Percentiles rank a stretch among this genome's conserved stretches.
phyloP scores from a whole-genome alignment of 208 protist species.

The Leishmania tropica region DNA sequence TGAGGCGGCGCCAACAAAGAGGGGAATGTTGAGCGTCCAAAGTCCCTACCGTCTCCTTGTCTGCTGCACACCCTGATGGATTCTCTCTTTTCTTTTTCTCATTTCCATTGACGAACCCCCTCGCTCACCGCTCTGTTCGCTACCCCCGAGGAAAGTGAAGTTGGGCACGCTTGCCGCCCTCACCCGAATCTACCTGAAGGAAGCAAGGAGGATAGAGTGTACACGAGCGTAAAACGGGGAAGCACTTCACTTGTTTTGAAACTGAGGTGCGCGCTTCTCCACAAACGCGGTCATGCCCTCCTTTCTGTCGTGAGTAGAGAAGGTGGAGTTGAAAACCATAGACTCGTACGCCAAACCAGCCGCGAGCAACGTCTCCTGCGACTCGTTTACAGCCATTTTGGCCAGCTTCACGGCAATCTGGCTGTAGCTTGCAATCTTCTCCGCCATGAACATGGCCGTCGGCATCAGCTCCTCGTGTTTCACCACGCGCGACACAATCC shows the following conservation, averaged over 20 bases:
- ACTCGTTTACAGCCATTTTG: slow-evolving; percentile 89
- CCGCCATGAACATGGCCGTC: slow-evolving; percentile 59
- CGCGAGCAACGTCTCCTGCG: slow-evolving; percentile 74
- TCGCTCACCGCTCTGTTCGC: not conserved
- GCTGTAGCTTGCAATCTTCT: slow-evolving; percentile 73
- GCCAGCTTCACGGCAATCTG: slow-evolving; percentile 88
- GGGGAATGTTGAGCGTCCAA: not conserved
- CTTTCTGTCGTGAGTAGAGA: slow-evolving; percentile 91
- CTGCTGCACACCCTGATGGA: not conserved
- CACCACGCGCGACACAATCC: slow-evolving; percentile 87
- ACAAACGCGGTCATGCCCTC: slow-evolving; percentile 94
- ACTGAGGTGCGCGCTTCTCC: slow-evolving; percentile 91
- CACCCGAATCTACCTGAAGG: not conserved
- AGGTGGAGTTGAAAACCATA: slow-evolving; percentile 87
- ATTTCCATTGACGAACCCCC: not conserved
- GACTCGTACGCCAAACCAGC: slow-evolving; percentile 88
- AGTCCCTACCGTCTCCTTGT: not conserved
- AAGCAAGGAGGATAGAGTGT: not conserved
- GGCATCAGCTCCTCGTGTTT: slow-evolving; percentile 75
- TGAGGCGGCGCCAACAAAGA: not conserved
- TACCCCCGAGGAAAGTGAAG: not conserved
- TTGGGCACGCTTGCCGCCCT: not conserved
- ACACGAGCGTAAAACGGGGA: not conserved
- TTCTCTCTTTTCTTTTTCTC: not conserved
- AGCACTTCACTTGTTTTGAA: slow-evolving; percentile 62